Percentiles rank a stretch among this genome's conserved stretches.
phyloP scores from a whole-genome alignment of 345 rosid species.

The Lepidium sativum region DNA sequence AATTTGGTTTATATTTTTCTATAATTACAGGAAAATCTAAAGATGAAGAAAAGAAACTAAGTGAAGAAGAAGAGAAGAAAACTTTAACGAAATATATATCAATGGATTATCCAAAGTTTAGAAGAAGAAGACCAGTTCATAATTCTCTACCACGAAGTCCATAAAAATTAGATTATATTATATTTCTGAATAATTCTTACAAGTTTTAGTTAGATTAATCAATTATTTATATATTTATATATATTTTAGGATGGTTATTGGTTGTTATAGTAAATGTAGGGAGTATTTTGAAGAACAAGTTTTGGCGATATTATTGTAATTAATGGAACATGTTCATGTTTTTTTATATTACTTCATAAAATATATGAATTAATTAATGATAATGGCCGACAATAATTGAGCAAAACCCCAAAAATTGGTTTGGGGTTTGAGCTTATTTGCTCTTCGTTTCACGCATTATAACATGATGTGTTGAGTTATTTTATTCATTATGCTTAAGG shows the following conservation, averaged over 20 bases:
- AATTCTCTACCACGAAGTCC: slow-evolving; percentile 58
- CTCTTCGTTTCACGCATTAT: slow-evolving; percentile 25
- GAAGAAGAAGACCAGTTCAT: slow-evolving; percentile 69
- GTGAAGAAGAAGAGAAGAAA: slow-evolving; percentile 31
- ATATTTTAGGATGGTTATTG: slow-evolving; percentile 9
- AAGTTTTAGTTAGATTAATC: background rate
- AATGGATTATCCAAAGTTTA: slow-evolving; percentile 63
- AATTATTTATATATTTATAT: background rate
- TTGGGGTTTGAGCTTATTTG: slow-evolving; percentile 23
- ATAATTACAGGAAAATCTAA: slow-evolving; percentile 20
- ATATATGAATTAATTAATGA: background rate
- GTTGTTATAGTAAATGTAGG: slow-evolving; percentile 8
- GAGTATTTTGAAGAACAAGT: slow-evolving; percentile 18
- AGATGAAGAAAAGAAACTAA: slow-evolving; percentile 8
- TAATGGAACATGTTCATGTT: slow-evolving; percentile 23
- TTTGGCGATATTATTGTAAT: slow-evolving; percentile 28
- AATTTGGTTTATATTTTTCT: background rate
- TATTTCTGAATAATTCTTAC: background rate
- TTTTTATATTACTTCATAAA: background rate
- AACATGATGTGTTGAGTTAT: slow-evolving; percentile 19
- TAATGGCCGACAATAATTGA: slow-evolving; percentile 27
- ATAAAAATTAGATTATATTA: background rate
- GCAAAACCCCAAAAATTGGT: slow-evolving; percentile 27
- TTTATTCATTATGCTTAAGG: background rate
- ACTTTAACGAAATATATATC: slow-evolving; percentile 41